Percentiles rank a stretch among this genome's conserved stretches.
Evolutionary conservation across 2,329 filamentous ascomycete genomes (phyloP).

Genomic region (Paraphoma chrysanthemicola): DNA sequence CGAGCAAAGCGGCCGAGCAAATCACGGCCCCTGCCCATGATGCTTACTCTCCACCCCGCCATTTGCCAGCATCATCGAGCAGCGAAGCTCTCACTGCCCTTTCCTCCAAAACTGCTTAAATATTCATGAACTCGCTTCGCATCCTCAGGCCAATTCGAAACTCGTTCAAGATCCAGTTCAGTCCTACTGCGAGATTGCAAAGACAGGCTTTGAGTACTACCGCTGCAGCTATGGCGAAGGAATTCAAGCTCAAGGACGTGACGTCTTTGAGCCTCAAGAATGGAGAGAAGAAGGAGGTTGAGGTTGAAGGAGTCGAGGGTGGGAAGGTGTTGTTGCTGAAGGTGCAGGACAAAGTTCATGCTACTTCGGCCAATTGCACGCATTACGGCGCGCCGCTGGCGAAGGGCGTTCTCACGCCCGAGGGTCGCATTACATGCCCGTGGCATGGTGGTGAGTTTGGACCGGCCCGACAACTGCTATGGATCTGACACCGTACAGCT

Average conservation of each 20-base stretch:
- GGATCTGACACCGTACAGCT: constrained; percentile 59
- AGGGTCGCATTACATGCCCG: constrained; percentile 87
- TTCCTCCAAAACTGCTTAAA: constrained; percentile 1
- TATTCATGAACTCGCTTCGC: constrained; percentile 37
- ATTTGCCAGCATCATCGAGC: constrained; percentile 10
- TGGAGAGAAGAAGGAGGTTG: constrained; percentile 85
- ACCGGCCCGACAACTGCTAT: neutral
- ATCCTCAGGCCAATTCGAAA: constrained; percentile 30
- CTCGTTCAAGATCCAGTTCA: constrained; percentile 22
- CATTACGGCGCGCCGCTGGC: constrained; percentile 92
- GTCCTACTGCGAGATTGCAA: constrained; percentile 19
- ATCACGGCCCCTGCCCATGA: neutral
- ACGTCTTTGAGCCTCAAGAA: constrained; percentile 76
- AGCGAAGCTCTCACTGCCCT: constrained; percentile 1
- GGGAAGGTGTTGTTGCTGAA: constrained; percentile 89
- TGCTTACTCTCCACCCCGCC: constrained; percentile 3
- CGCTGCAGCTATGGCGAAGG: constrained; percentile 51
- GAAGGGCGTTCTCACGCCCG: constrained; percentile 82
- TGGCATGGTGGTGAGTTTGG: constrained; percentile 82
- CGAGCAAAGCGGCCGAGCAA: constrained; percentile 2
- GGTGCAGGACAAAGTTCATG: constrained; percentile 76
- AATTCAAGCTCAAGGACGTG: constrained; percentile 75
- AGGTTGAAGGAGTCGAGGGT: constrained; percentile 86
- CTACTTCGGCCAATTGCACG: constrained; percentile 81
- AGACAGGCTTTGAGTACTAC: constrained; percentile 35